Conservation (phyloP, 2,329 filamentous ascomycete species). For the Huntiella moniliformis region DNA sequence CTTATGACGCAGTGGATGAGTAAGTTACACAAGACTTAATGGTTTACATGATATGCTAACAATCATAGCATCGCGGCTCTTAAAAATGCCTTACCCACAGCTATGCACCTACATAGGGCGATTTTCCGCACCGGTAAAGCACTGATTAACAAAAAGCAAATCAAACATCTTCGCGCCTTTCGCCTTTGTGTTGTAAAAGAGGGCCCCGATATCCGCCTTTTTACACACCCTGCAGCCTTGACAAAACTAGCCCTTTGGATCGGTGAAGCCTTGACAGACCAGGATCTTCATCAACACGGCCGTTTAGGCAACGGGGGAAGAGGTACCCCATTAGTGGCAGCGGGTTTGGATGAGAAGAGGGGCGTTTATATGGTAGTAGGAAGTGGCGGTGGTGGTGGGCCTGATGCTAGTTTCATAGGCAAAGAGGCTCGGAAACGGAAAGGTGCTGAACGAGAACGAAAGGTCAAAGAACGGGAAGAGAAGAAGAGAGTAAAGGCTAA, state of each 20-base stretch:
- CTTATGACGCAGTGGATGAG: conserved; percentile 54
- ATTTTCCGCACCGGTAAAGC: conserved; percentile 86
- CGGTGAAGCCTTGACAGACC: conserved; percentile 74
- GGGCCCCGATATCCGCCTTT: conserved; percentile 75
- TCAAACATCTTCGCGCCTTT: conserved; percentile 80
- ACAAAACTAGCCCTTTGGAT: conserved; percentile 92
- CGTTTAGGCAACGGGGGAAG: conserved; percentile 48
- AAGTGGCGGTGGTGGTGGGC: conserved; percentile 69
- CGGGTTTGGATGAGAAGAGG: conserved; percentile 68
- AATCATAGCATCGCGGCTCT: conserved; percentile 53
- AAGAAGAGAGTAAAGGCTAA: conserved; percentile 37
- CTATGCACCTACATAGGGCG: conserved; percentile 75
- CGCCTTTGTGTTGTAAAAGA: conserved; percentile 93
- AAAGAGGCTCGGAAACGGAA: conserved; percentile 45
- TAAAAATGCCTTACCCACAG: conserved; percentile 58
- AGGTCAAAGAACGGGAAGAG: conserved; percentile 42
- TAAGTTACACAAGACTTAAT: conserved; percentile 25
- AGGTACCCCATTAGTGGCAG: conserved; percentile 75
- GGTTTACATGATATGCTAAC: conserved; percentile 14
- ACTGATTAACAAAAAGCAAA: conserved; percentile 81
- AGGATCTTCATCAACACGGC: conserved; percentile 61
- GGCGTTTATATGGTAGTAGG: conserved; percentile 87
- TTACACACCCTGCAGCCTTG: conserved; percentile 79
- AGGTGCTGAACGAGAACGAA: conserved; percentile 39
- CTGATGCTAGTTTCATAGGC: conserved; percentile 50